phyloP scores from a whole-genome alignment of 768 basidiomycete genomes.

The Boletus vinaceobasis region DNA sequence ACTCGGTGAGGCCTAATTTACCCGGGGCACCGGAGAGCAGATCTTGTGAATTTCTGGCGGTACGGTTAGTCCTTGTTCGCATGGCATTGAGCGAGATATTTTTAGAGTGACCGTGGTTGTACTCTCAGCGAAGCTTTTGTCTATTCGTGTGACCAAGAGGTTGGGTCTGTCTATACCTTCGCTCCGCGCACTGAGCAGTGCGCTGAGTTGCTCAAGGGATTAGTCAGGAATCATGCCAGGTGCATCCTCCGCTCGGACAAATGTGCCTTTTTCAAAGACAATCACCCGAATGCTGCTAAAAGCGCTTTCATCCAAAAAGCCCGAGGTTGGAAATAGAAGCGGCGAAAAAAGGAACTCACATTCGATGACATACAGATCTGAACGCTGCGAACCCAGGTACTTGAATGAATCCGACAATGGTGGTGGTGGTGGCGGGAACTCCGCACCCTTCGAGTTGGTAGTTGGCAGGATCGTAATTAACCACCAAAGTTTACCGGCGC shows the following conservation, averaged over 20 bases:
- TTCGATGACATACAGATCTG: background rate
- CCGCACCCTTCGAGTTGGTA: background rate
- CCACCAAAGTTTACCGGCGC: background rate
- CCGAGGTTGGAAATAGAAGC: background rate
- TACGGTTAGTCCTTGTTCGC: background rate
- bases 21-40: background rate
- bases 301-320: background rate
- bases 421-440: background rate
- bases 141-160: background rate
- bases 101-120: background rate
- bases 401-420: background rate
- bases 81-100: background rate
- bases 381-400: background rate
- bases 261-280: background rate
- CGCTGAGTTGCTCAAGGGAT: background rate
- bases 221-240: background rate
- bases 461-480: background rate
- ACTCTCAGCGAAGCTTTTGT: background rate
- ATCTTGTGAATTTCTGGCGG: background rate
- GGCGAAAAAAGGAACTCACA: background rate
- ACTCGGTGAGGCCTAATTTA: background rate
- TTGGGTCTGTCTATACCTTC: background rate
- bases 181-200: background rate
- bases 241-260: background rate
- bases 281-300: too few relatives aligned